Evolutionary conservation across 768 basidiomycete genomes (phyloP), one percentile per base, ranked within the genome.

Genomic region (Trametes maxima): DNA sequence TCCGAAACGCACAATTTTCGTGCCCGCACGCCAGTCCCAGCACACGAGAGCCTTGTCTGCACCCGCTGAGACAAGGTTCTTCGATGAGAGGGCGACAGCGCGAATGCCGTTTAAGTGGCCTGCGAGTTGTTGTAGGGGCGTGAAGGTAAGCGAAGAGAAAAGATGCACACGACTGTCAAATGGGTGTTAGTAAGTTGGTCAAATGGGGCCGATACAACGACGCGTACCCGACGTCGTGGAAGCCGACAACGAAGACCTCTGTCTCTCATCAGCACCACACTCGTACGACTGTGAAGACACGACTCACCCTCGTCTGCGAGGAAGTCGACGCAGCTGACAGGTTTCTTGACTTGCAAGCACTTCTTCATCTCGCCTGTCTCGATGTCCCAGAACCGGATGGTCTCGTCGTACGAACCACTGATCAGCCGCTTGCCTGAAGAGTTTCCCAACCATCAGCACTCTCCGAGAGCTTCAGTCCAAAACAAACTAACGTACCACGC

Each of bases 161-260:
- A 96, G 79, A 66, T 95, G 94, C 0, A 95, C 92, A 10, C 94
- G 90, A 22, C 92, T 92, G 69, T 11, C 17, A 60, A 17, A 44
- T n/a, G 2, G 25, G 33, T 51, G 42, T 42, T 25, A 52, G 47
- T n/a, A 39, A 21, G 24, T 37, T 42, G 40, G 13, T n/a, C 3
- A 44, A 13, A 4, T 46, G 45, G 21, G 14, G 45, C 43, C 24
- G 8, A 11, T 17, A n/a, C 10, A 2, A 14, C 6, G 12, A 21
- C 4, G 12, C 86, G 16, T 70, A 90, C 89, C 93, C 94, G 58
- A 95, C 89, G 68, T 95, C 94, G 63, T 95, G 92, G 75, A 94
- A 95, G 0, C 94, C 94, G 36, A 93, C 92, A 14, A 93, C 94
- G 59, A 95, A 92, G 3, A 95, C 90, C 82, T 92, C 88, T 91